Conservation (phyloP, 495 filamentous ascomycete genomes). For the Xylaria telfairii region DNA sequence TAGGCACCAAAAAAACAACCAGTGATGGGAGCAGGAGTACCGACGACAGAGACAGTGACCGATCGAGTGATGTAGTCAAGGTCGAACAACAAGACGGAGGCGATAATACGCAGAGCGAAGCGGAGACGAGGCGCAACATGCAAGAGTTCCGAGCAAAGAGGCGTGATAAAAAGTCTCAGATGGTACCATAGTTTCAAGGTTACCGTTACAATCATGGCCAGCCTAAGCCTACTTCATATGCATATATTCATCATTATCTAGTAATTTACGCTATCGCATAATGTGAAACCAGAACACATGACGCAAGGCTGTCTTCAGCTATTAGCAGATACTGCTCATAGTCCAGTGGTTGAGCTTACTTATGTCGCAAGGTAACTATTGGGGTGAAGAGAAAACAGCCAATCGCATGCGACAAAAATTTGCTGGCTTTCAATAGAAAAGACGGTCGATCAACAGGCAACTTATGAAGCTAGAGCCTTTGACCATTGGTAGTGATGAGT, state of each 20-base stretch:
- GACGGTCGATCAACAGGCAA: neutral
- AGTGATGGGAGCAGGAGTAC: slow-evolving; percentile 27
- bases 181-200: slow-evolving; percentile 33
- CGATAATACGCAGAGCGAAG: slow-evolving; percentile 27
- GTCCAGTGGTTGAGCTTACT: neutral
- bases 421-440: neutral
- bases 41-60: slow-evolving; percentile 41
- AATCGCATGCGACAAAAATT: neutral
- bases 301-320: neutral
- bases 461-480: neutral
- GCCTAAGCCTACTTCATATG: slow-evolving; percentile 10
- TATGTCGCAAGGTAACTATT: neutral
- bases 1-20: slow-evolving; percentile 36
- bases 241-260: neutral
- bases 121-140: slow-evolving; percentile 23
- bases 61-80: slow-evolving; percentile 47
- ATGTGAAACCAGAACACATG: neutral
- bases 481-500: too few species aligned
- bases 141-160: slow-evolving; percentile 26
- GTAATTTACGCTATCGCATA: neutral
- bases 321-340: neutral
- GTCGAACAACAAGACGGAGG: slow-evolving; percentile 47
- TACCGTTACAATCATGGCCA: neutral
- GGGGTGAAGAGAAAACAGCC: neutral
- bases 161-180: slow-evolving; percentile 38